These are phyloP conservation scores for Chytridiales sp. DNA, from an alignment of 371 early-diverging fungal genomes.

Conservation along the genomic window DNA sequence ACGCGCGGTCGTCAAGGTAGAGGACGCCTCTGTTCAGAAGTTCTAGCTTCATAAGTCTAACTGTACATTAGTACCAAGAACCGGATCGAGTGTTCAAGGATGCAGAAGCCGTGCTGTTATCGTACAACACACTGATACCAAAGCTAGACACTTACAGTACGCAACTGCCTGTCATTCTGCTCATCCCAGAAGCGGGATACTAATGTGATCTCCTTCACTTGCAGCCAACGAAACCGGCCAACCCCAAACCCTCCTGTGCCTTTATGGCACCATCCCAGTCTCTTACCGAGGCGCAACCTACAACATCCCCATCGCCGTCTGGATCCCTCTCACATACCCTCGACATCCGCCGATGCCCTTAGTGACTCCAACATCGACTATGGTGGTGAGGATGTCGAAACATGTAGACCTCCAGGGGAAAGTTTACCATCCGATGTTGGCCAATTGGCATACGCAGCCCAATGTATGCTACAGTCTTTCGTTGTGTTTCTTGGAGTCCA, in stretches of 20 bases:
- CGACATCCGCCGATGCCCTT: conserved; percentile 74
- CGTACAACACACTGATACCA: conserved; percentile 63
- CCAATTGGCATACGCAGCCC: conserved; percentile 53
- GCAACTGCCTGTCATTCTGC: conserved; percentile 33
- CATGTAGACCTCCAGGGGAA: conserved; percentile 83
- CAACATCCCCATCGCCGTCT: conserved; percentile 89
- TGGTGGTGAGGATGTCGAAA: conserved; percentile 76
- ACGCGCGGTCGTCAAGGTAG: too few relatives aligned
- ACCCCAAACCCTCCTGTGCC: conserved; percentile 68
- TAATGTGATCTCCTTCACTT: too few relatives aligned
- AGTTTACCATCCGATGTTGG: conserved; percentile 80
- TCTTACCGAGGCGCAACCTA: conserved; percentile 76
- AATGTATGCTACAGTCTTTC: conserved; percentile 21
- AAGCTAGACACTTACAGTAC: conserved; percentile 73
- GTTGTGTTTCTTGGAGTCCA: conserved; percentile 39
- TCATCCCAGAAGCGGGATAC: conserved; percentile 36
- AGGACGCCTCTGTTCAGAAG: too few relatives aligned
- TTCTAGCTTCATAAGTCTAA: too few relatives aligned
- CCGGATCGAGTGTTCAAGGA: conserved; percentile 67
- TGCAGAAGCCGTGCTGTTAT: conserved; percentile 65
- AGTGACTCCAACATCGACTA: conserved; percentile 84
- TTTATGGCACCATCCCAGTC: conserved; percentile 81
- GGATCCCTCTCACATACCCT: conserved; percentile 86
- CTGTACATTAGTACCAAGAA: conserved; percentile 57
- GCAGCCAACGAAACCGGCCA: conserved; percentile 66